phyloP scores from a whole-genome alignment of 2,329 filamentous ascomycete species.

The Colletotrichum zoysiae region DNA sequence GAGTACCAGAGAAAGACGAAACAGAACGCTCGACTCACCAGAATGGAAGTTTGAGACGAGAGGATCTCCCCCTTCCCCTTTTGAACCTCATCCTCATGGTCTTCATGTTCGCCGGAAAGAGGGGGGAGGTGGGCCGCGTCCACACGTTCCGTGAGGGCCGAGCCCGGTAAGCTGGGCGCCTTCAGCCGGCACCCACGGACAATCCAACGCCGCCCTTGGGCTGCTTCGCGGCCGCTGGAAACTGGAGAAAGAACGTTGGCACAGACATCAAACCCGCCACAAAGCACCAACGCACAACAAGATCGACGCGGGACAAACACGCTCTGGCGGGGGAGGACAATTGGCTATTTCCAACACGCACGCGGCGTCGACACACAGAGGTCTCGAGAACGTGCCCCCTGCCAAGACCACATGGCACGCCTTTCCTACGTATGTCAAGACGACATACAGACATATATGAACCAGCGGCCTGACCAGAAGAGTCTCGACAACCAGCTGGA shows the following conservation, averaged over 20 bases:
- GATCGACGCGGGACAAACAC: neutral
- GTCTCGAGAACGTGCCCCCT: neutral
- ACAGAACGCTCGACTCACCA: slow-evolving; percentile 2
- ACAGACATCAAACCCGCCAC: neutral
- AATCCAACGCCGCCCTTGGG: neutral
- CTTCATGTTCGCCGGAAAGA: neutral
- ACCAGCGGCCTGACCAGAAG: neutral
- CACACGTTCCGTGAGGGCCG: neutral
- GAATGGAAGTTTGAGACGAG: neutral
- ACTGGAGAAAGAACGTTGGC: too few relatives aligned
- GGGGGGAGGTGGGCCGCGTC: neutral
- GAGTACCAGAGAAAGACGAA: neutral
- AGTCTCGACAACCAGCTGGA: neutral
- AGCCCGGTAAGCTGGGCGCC: neutral
- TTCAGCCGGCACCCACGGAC: neutral
- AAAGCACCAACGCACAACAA: too few relatives aligned
- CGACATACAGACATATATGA: neutral
- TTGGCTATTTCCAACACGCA: neutral
- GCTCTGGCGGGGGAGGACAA: too few relatives aligned
- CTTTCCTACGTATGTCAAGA: neutral
- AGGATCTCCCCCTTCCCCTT: neutral
- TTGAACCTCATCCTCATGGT: too few relatives aligned
- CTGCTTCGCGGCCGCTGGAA: neutral
- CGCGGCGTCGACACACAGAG: neutral
- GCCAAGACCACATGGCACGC: slow-evolving; percentile 9